phyloP scores from a whole-genome alignment of 345 rosid genomes.

The Euphorbia tirucalli region DNA sequence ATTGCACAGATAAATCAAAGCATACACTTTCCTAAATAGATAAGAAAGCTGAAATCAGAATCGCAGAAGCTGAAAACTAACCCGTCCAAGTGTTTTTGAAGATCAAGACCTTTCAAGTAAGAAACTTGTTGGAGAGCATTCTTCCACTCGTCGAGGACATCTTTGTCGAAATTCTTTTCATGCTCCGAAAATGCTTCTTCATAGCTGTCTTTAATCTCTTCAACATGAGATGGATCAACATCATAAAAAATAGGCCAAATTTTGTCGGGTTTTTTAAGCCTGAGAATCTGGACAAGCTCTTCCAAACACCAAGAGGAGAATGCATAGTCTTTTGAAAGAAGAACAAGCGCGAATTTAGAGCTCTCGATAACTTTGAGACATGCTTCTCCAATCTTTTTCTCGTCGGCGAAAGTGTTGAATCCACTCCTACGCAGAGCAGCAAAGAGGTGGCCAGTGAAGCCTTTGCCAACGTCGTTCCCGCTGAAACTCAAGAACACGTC shows the following conservation, averaged over 20 bases:
- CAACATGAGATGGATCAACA: conserved; percentile 10
- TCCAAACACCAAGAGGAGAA: conserved; percentile 11
- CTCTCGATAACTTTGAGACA: not conserved
- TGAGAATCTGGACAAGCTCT: conserved; percentile 9
- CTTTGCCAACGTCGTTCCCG: conserved; percentile 6
- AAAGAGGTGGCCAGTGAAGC: conserved; percentile 13
- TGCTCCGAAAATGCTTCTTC: conserved; percentile 4
- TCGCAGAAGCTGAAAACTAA: not conserved
- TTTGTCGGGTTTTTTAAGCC: not conserved
- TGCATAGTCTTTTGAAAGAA: conserved; percentile 15
- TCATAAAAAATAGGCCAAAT: conserved; percentile 15
- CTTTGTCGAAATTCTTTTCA: not conserved
- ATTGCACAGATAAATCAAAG: not conserved
- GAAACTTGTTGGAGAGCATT: conserved; percentile 10
- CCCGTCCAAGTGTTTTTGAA: conserved; percentile 4
- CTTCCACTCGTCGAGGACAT: not conserved
- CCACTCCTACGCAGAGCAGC: conserved; percentile 7
- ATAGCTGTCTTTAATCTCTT: not conserved
- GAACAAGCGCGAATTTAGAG: not conserved
- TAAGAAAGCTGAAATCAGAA: too few relatives aligned
- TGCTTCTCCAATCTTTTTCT: not conserved
- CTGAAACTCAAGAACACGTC: conserved; percentile 20
- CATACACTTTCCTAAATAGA: not conserved
- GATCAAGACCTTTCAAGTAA: not conserved
- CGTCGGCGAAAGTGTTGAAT: conserved; percentile 9